Base-by-base conservation (phyloP, 768 basidiomycete genomes). In the Boletus vinaceobasis region DNA sequence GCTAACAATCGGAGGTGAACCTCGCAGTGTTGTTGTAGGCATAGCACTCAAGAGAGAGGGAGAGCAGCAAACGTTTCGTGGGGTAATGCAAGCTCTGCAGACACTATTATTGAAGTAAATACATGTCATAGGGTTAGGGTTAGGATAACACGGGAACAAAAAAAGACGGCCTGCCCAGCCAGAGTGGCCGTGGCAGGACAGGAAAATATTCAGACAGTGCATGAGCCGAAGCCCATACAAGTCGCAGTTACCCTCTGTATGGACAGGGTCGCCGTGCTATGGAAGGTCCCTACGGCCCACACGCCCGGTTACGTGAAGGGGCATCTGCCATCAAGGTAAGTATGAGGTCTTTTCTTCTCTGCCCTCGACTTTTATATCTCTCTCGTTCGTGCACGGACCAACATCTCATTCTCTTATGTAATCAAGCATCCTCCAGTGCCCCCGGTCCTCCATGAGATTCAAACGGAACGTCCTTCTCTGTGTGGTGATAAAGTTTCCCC, bases 161-260 rank as follows among this genome's bases (percentile, higher is more conserved):
- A 73, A 71, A 73, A 68, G 39, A 45, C 10, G 70, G 75, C 74
- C 76, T 71, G 65, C 75, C 75, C 75, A 75, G 76, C 76, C 76
- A 76, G 76, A 77, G 74, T 69, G 75, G 75, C 77, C 73, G 78
- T 76, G 78, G 79, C 75, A 75, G 81, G 80, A 85, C 84, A 73
- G 85, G 84, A 78, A 87, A 87, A 87, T 86, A 86, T 86, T 85
- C 62, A 77, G 84, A 86, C 82, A 79, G 79, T 87, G 84, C 85
- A 84, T 85, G 81, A 77, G 77, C 84, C 83, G 75, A 80, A 81
- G 81, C 80, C 71, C 70, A 77, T 74, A 78, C 78, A 79, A 79
- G 73, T 73, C 72, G 63, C 52, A 53, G 38, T 63, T 50, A 65
- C 72, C 74, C 76, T 74, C 74, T 77, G 76, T 58, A n/a, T 56